Base-by-base conservation (phyloP, 164 flowering plant genomes). In the Aristolochia californica region DNA sequence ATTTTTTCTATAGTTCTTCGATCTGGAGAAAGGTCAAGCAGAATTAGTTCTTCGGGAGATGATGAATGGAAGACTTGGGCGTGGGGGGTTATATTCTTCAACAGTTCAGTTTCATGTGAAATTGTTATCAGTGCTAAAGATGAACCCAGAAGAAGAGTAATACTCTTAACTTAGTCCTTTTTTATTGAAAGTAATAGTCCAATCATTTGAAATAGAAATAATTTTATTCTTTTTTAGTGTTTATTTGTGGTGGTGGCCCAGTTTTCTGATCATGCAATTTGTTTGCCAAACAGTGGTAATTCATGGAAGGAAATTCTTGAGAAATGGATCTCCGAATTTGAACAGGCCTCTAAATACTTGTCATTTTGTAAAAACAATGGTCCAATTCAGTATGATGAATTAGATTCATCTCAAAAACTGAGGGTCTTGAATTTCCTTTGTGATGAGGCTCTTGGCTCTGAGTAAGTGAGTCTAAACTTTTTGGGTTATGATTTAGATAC, bases 371-470 rank as follows among this genome's bases (percentile, higher is more conserved):
- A 58, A 58, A 69, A 80, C 68, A 65, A 61, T 43, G 75, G 70
- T 40, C 57, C 56, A 45, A 74, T 66, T 62, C 77, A 67, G 60
- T 93, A 81, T 64, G 76, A 78, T 16, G 48, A 30, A 45, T 68
- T 88, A 53, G 72, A 72, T 27, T n/a, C 70, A 48, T 81, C 84
- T n/a, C 57, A 65, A 57, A 88, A 82, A 72, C 83, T 86, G 51
- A 84, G 67, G 57, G 68, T 91, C 16, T 66, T 91, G 67, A 83
- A 70, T 53, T 75, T 78, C 63, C 72, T 91, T 13, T 88, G 96
- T 58, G 93, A 91, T 70, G 95, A 91, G 68, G 61, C 77, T 63
- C 86, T 93, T 65, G 68, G 71, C 65, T 85, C 94, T 8, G 63
- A 20, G 98, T 93, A 80, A 71, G 91, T 76, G 38, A 49, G 27